phyloP scores from a whole-genome alignment of 768 basidiomycete genomes.

The Psilocybe subaeruginosa region DNA sequence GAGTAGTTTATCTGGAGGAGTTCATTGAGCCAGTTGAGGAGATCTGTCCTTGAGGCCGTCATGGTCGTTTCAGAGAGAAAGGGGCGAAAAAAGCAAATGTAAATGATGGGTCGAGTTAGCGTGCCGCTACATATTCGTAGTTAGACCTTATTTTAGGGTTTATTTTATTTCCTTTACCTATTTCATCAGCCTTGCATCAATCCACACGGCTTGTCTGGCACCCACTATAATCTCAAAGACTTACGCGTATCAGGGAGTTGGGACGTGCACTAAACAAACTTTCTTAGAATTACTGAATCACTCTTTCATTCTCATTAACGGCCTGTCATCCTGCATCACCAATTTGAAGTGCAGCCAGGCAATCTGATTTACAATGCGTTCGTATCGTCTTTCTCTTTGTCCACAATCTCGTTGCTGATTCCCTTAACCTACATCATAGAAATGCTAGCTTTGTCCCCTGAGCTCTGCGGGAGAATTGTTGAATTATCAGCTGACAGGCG shows the following conservation, averaged over 20 bases:
- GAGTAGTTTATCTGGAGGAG: conserved; percentile 90
- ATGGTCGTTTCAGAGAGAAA: conserved; percentile 30
- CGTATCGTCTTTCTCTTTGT: conserved; percentile 6
- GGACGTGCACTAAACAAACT: not conserved
- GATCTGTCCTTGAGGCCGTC: conserved; percentile 83
- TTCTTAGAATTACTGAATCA: too few species aligned
- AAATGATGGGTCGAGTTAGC: not conserved
- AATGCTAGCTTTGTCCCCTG: conserved; percentile 39
- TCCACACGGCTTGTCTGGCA: not conserved
- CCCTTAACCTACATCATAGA: conserved; percentile 8
- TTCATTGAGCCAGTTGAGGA: conserved; percentile 93
- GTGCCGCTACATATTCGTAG: not conserved
- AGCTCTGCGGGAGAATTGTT: conserved; percentile 44
- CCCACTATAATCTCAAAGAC: not conserved
- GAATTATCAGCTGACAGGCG: conserved; percentile 31
- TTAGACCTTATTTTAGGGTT: conserved; percentile 3
- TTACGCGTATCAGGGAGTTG: not conserved
- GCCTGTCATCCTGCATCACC: too few species aligned
- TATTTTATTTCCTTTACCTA: not conserved
- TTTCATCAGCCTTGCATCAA: not conserved
- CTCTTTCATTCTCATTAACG: too few species aligned
- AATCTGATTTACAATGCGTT: conserved; percentile 12
- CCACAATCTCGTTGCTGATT: not conserved
- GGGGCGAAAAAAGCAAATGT: not conserved
- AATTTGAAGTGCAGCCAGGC: not conserved